Percentiles rank a stretch among this genome's conserved stretches.
phyloP scores from a whole-genome alignment of 805 yeast species.

The Clavispora vitiphila region DNA sequence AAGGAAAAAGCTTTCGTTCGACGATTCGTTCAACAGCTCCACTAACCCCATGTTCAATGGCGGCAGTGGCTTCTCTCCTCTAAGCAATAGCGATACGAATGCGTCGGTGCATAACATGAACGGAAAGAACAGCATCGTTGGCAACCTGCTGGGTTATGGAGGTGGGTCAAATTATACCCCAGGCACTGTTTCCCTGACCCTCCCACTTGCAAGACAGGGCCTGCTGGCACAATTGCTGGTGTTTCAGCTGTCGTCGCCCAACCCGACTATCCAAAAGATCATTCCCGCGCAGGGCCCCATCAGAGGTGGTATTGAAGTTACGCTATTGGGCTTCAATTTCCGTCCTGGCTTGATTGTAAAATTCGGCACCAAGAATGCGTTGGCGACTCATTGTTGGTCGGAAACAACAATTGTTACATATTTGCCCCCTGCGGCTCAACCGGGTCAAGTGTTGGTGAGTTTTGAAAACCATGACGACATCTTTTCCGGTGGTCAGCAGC shows the following conservation, averaged over 20 bases:
- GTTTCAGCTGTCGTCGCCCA: conserved; percentile 4
- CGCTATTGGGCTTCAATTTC: conserved; percentile 83
- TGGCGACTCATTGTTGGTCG: conserved; percentile 95
- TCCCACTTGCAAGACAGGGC: conserved; percentile 9
- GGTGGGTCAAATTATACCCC: neutral
- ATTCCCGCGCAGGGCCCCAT: conserved; percentile 96
- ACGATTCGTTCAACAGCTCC: conserved; percentile 34
- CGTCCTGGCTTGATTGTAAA: conserved; percentile 76
- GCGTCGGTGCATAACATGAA: conserved; percentile 19
- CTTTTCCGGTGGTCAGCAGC: conserved; percentile 37
- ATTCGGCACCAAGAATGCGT: conserved; percentile 76
- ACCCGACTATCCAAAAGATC: conserved; percentile 60
- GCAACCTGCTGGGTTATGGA: conserved; percentile 6
- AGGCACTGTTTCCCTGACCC: conserved; percentile 1
- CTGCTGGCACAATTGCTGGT: conserved; percentile 13
- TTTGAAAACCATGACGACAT: conserved; percentile 50
- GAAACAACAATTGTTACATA: conserved; percentile 90
- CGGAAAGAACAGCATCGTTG: conserved; percentile 4
- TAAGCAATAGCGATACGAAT: conserved; percentile 42
- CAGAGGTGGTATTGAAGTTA: conserved; percentile 94
- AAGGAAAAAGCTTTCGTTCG: conserved; percentile 46
- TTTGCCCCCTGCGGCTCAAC: conserved; percentile 82
- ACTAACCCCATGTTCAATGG: conserved; percentile 37
- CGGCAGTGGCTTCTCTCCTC: conserved; percentile 42
- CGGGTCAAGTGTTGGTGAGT: conserved; percentile 92